Conservation (phyloP, 73 alveolate genomes). For the Paramecium tetraurelia region DNA sequence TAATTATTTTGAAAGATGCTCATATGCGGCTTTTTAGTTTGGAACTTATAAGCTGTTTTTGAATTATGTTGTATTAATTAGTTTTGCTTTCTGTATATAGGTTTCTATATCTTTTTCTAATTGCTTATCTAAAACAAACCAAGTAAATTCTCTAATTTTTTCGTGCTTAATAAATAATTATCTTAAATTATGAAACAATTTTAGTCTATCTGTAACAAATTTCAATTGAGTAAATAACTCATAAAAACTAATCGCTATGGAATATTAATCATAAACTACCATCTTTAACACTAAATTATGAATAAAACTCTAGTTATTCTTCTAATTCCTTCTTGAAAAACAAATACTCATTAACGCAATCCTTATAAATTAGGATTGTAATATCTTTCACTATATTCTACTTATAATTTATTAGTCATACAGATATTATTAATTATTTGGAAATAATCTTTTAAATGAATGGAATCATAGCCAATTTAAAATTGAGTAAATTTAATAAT, state of each 20-base stretch:
- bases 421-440: not conserved
- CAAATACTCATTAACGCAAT: slow-evolving; percentile 7
- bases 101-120: not conserved
- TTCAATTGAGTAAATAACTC: not conserved
- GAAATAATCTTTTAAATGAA: not conserved
- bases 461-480: not conserved
- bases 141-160: not conserved
- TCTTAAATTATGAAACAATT: not conserved
- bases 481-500: slow-evolving; percentile 10
- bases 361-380: not conserved
- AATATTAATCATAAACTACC: not conserved
- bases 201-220: not conserved
- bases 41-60: slow-evolving; percentile 12
- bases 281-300: slow-evolving; percentile 16
- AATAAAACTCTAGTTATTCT: not conserved
- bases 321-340: not conserved
- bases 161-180: not conserved
- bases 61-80: slow-evolving; percentile 16
- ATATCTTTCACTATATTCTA: not conserved
- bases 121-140: not conserved
- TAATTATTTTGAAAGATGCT: not conserved
- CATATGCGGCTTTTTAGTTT: slow-evolving; percentile 1
- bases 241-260: not conserved
- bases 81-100: not conserved
- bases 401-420: not conserved